Conservation (phyloP, 352 stramenopile genomes). For the Pythium sp. region DNA sequence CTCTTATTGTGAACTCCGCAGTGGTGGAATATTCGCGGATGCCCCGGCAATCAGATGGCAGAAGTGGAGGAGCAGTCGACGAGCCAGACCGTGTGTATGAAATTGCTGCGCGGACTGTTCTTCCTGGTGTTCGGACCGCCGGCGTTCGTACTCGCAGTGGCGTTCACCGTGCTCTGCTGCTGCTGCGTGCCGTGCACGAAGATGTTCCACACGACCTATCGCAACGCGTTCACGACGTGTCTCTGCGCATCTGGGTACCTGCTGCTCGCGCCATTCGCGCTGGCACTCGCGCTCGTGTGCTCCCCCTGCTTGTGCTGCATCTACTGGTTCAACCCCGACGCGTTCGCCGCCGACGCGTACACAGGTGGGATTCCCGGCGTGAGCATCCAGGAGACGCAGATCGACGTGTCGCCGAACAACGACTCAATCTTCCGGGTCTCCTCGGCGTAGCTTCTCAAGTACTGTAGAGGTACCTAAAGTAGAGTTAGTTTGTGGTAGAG, state of each 20-base stretch:
- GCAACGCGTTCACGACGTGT: constrained; percentile 60
- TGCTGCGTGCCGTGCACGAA: constrained; percentile 64
- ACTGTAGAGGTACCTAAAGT: background rate
- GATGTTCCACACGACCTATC: constrained; percentile 37
- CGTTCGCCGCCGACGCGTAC: background rate
- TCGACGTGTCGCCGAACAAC: constrained; percentile 17
- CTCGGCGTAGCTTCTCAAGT: constrained; percentile 2
- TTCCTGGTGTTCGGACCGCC: constrained; percentile 66
- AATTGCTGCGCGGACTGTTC: constrained; percentile 46
- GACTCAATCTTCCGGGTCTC: constrained; percentile 18
- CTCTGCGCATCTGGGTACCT: constrained; percentile 60
- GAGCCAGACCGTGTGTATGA: constrained; percentile 33
- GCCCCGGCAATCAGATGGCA: constrained; percentile 68
- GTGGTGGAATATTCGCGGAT: constrained; percentile 81
- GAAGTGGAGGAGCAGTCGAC: constrained; percentile 48
- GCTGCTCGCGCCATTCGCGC: constrained; percentile 40
- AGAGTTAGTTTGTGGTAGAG: background rate
- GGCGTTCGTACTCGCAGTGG: constrained; percentile 52
- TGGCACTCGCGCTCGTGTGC: constrained; percentile 25
- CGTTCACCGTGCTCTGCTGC: constrained; percentile 55
- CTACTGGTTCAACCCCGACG: constrained; percentile 16
- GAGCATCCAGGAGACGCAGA: constrained; percentile 15
- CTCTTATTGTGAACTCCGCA: constrained; percentile 13
- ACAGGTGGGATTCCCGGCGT: constrained; percentile 7
- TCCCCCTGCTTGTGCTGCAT: constrained; percentile 18